Percentiles rank a stretch among this genome's conserved stretches.
Conservation (phyloP, 2,329 filamentous ascomycete species). For the Chrysoporthe cubensis region DNA sequence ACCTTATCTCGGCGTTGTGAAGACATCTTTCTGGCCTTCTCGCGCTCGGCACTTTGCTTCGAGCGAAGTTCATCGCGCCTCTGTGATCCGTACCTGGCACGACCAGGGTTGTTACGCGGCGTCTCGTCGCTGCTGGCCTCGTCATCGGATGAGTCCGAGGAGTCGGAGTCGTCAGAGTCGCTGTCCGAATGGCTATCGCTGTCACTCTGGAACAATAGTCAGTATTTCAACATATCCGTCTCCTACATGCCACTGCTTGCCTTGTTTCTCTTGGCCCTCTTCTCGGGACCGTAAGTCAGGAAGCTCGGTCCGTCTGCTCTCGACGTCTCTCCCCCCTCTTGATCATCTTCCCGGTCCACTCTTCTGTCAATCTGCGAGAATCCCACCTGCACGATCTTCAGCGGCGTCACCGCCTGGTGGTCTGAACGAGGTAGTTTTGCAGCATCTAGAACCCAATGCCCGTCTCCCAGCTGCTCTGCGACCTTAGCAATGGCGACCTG, state of each 20-base stretch:
- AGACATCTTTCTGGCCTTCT: conserved; percentile 55
- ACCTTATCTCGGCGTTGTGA: conserved; percentile 67
- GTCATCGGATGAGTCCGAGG: conserved; percentile 43
- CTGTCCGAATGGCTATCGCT: conserved; percentile 22
- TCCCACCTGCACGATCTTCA: conserved; percentile 64
- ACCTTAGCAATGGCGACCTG: conserved; percentile 64
- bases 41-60: conserved; percentile 52
- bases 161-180: conserved; percentile 41
- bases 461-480: conserved; percentile 67
- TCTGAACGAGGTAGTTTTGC: conserved; percentile 30
- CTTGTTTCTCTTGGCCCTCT: conserved; percentile 20
- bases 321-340: conserved; percentile 39
- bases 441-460: conserved; percentile 74
- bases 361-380: conserved; percentile 54
- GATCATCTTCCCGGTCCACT: conserved; percentile 2
- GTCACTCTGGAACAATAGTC: conserved; percentile 14
- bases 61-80: conserved; percentile 19
- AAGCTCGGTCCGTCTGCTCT: conserved; percentile 18
- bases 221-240: conserved; percentile 7
- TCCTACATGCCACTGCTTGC: conserved; percentile 15
- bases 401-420: conserved; percentile 38
- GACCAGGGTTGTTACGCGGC: conserved; percentile 31
- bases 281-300: conserved; percentile 23
- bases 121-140: conserved; percentile 38
- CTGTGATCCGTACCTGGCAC: conserved; percentile 20